Percentiles rank a stretch among this genome's conserved stretches.
Evolutionary conservation across 1,139 yeast genomes (phyloP).

Genomic region (Yamadazyma kanchanaburiensis): DNA sequence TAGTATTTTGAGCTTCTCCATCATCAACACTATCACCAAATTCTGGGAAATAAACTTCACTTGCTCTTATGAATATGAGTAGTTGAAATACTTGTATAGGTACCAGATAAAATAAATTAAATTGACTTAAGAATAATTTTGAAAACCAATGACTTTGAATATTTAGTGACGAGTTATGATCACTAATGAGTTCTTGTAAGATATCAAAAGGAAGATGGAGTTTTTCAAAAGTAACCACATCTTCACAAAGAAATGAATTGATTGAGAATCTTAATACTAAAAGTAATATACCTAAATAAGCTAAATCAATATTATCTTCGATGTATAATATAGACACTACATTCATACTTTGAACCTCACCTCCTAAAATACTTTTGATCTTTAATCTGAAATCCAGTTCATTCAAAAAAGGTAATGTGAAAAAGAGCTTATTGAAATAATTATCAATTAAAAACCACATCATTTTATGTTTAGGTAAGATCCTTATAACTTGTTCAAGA

Average conservation of each 20-base stretch:
- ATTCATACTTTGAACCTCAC: too few relatives aligned
- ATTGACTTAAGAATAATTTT: neutral
- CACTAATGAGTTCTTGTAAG: neutral
- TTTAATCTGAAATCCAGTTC: too few relatives aligned
- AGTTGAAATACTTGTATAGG: neutral
- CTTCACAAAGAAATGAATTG: neutral
- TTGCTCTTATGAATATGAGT: neutral
- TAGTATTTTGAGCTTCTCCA: neutral
- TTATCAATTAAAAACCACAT: too few relatives aligned
- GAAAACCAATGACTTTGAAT: neutral
- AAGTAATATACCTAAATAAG: neutral
- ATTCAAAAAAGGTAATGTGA: too few relatives aligned
- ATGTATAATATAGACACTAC: too few relatives aligned
- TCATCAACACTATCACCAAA: neutral
- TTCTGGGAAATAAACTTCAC: neutral
- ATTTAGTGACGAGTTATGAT: neutral
- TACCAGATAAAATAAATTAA: neutral
- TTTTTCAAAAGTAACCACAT: neutral
- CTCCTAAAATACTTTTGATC: too few relatives aligned
- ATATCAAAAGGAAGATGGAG: neutral
- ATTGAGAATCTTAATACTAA: neutral
- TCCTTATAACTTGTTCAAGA: too few relatives aligned
- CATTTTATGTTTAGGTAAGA: too few relatives aligned
- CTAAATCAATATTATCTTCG: neutral
- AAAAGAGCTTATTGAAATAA: too few relatives aligned